Evolutionary conservation across 441 rosid species (phyloP), one percentile per base, ranked within the genome.

Genomic region (Populus trichocarpa): DNA sequence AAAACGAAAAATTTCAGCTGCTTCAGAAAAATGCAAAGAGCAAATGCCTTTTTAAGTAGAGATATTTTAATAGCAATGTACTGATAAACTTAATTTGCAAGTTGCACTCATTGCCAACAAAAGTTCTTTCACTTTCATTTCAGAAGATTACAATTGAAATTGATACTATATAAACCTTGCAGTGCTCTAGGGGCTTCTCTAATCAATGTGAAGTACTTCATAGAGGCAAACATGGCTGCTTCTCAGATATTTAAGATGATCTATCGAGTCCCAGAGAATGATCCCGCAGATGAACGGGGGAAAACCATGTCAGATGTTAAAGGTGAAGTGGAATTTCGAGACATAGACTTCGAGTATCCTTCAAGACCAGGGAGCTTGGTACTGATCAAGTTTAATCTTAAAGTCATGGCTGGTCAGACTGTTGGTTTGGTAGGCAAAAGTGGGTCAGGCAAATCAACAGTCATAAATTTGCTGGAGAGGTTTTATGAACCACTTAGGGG

Each of bases 381-480:
- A 3, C 78, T 83, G 3, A 70, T 74, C 18, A 83, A 79, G 12
- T 83, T 87, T 73, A 82, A 73, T 13, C 83, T 84, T 3, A 57
- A 71, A 79, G 82, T 87, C 25, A 71, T 36, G 25, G 84, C 83
- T 5, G 32, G 78, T 2, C 78, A 70, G 2, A 83, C 86, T 3
- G 84, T 84, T 33, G 84, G 82, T 8, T 30, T 86, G 70, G 84
- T 84, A 14, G 88, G 88, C 9, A 77, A 81, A 70, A 84, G 84
- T 8, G 80, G 86, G 10, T 82, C 85, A 9, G 88, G 88, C 0
- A 87, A 87, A 69, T 85, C 85, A 2, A 85, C 84, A 0, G 77
- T 87, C 22, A 80, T 83, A 68, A 76, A 78, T 69, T 64, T 87
- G 71, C 70, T 86, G 3, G 81, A 83, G 61, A 84, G 90, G 75